These are phyloP conservation scores for Rhizophagus clarus DNA, from an alignment of 192 early-diverging fungal genomes.

Conservation along the genomic window DNA sequence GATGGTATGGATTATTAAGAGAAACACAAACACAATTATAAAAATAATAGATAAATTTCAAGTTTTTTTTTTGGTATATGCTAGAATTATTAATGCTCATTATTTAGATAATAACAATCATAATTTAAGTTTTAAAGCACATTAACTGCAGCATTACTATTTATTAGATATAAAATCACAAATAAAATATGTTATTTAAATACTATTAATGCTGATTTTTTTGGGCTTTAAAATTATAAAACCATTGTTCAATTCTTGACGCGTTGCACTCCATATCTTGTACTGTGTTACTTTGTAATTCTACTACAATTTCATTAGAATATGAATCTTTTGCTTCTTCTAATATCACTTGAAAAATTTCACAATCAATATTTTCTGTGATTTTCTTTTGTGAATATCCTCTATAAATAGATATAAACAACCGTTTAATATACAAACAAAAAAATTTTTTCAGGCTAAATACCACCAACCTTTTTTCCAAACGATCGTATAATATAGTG, in stretches of 20 bases:
- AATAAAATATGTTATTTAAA: too few species aligned
- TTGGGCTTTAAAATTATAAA: slow-evolving; percentile 60
- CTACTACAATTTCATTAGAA: slow-evolving; percentile 74
- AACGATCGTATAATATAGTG: slow-evolving; percentile 73
- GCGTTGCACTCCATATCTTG: slow-evolving; percentile 94
- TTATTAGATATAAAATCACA: too few species aligned
- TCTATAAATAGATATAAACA: slow-evolving; percentile 42
- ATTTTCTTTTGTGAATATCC: slow-evolving; percentile 85
- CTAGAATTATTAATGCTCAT: too few species aligned
- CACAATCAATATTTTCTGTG: slow-evolving; percentile 91
- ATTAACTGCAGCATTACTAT: too few species aligned
- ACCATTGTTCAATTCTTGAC: slow-evolving; percentile 71
- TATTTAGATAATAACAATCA: too few species aligned
- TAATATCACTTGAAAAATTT: slow-evolving; percentile 96
- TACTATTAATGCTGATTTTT: background rate
- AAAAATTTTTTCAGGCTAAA: too few species aligned
- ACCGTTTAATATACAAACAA: background rate
- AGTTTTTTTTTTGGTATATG: too few species aligned
- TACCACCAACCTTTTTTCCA: slow-evolving; percentile 65
- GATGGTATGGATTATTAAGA: slow-evolving; percentile 1
- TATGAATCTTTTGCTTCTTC: slow-evolving; percentile 90
- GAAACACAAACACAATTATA: too few species aligned
- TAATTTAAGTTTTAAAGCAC: too few species aligned
- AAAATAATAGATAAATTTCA: too few species aligned
- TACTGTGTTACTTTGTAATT: slow-evolving; percentile 76